A percentile compares a stretch with the other conserved stretches of the same genome.
phyloP scores from a whole-genome alignment of 1,284 basidiomycete species.

The Moesziomyces sp. region DNA sequence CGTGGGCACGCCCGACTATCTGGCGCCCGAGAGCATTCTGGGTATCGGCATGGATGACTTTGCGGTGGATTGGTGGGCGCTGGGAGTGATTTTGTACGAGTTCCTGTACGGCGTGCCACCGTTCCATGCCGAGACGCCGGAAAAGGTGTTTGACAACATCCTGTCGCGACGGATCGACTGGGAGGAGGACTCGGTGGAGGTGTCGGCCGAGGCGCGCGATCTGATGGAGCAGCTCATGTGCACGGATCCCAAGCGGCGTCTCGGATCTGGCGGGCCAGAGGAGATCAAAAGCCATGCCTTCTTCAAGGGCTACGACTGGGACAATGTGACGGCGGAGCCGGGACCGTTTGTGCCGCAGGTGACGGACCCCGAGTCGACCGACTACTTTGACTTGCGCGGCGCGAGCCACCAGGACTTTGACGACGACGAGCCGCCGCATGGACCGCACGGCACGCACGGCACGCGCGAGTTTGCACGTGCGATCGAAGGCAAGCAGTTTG shows the following conservation, averaged over 20 bases:
- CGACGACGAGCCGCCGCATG: constrained; percentile 75
- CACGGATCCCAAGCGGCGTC: constrained; percentile 80
- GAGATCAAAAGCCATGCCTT: constrained; percentile 94
- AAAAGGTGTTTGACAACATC: constrained; percentile 98
- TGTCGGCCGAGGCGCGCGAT: constrained; percentile 86
- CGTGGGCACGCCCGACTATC: constrained; percentile 95
- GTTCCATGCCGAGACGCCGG: constrained; percentile 95
- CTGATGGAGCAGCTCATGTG: constrained; percentile 91
- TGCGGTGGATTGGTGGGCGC: constrained; percentile 99
- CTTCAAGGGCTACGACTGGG: constrained; percentile 91
- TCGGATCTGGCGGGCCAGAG: constrained; percentile 87
- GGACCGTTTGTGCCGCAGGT: constrained; percentile 96
- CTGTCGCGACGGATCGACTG: constrained; percentile 94
- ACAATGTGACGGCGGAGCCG: constrained; percentile 84
- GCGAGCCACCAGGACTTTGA: constrained; percentile 89
- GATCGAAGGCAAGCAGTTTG: constrained; percentile 51
- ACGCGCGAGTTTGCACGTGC: constrained; percentile 51
- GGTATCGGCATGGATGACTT: constrained; percentile 95
- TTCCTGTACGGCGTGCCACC: constrained; percentile 97
- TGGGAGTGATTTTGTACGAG: constrained; percentile 98
- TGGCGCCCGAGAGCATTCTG: constrained; percentile 94
- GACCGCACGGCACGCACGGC: constrained; percentile 28
- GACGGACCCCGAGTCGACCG: constrained; percentile 94
- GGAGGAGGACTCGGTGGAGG: constrained; percentile 91
- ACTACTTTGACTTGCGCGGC: constrained; percentile 97